phyloP scores from a whole-genome alignment of 768 basidiomycete genomes.

The Mycena galopus region DNA sequence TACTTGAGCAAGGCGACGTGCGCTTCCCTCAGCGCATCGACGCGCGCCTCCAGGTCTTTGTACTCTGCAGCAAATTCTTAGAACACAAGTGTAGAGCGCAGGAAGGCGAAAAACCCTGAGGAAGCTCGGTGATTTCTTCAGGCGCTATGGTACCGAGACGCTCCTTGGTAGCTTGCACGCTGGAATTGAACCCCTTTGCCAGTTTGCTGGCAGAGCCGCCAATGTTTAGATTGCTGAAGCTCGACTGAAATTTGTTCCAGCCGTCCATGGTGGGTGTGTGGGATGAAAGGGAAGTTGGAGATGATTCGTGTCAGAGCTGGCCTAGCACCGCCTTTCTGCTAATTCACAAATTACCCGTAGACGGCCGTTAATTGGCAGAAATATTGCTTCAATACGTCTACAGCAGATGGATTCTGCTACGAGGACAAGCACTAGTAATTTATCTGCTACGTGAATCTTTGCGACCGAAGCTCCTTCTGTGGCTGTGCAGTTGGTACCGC shows the following conservation, averaged over 20 bases:
- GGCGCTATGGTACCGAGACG: slow-evolving; percentile 89
- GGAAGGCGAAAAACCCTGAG: slow-evolving; percentile 63
- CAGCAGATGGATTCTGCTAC: too few species aligned
- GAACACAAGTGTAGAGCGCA: not conserved
- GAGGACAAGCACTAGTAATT: too few species aligned
- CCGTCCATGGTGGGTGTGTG: slow-evolving; percentile 61
- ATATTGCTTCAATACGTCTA: too few species aligned
- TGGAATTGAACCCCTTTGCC: slow-evolving; percentile 83
- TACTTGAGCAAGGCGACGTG: slow-evolving; percentile 86
- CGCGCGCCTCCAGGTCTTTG: slow-evolving; percentile 94
- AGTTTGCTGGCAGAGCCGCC: slow-evolving; percentile 82
- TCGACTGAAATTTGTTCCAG: slow-evolving; percentile 79
- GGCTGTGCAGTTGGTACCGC: too few species aligned
- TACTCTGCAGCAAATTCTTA: slow-evolving; percentile 75
- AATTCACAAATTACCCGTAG: not conserved
- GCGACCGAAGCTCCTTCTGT: too few species aligned
- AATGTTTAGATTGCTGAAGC: slow-evolving; percentile 75
- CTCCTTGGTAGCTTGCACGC: slow-evolving; percentile 90
- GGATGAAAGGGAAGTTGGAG: slow-evolving; percentile 40
- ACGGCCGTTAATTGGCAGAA: not conserved
- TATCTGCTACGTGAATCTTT: too few species aligned
- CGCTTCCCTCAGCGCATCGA: slow-evolving; percentile 89
- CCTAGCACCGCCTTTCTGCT: slow-evolving; percentile 9
- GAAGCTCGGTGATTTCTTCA: slow-evolving; percentile 95
- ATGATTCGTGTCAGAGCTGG: slow-evolving; percentile 20